These are phyloP conservation scores for Lentinula aciculospora DNA, from an alignment of 768 basidiomycete species.

Conservation along the genomic window DNA sequence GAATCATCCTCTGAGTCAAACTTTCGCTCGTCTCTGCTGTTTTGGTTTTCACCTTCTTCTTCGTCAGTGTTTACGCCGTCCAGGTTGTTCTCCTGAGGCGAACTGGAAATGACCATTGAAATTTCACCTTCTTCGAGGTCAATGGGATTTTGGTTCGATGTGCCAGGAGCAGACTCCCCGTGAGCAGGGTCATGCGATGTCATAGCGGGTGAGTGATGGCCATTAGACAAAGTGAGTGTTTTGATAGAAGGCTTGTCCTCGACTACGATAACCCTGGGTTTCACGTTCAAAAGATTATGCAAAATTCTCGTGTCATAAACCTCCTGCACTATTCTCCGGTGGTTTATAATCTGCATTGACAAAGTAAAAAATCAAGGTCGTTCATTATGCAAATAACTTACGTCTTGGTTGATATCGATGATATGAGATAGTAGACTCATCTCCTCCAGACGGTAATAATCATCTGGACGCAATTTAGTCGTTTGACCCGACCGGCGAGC, in stretches of 20 bases:
- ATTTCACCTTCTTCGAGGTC: constrained; percentile 1
- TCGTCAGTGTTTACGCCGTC: too few relatives aligned
- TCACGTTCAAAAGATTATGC: constrained; percentile 38
- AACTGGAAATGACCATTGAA: not conserved
- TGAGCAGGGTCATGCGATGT: not conserved
- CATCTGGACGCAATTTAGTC: constrained; percentile 16
- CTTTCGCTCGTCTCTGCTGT: not conserved
- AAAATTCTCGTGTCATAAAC: constrained; percentile 37
- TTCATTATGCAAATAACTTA: constrained; percentile 17
- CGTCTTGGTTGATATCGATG: constrained; percentile 55
- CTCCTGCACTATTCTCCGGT: constrained; percentile 40
- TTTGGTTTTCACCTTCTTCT: not conserved
- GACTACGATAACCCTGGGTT: constrained; percentile 12
- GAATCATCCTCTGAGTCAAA: not conserved
- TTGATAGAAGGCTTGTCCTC: not conserved
- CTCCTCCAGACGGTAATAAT: constrained; percentile 28
- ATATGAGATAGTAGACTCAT: constrained; percentile 54
- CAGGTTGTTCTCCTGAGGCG: not conserved
- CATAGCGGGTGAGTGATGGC: not conserved
- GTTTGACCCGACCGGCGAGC: not conserved
- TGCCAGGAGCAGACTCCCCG: not conserved
- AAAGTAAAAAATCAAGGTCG: not conserved
- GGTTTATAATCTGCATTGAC: constrained; percentile 38
- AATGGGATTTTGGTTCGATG: not conserved
- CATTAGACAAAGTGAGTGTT: not conserved